These are phyloP conservation scores for Ambrosia hybrid DNA, from an alignment of 140 eudicot genomes.

Conservation along the genomic window DNA sequence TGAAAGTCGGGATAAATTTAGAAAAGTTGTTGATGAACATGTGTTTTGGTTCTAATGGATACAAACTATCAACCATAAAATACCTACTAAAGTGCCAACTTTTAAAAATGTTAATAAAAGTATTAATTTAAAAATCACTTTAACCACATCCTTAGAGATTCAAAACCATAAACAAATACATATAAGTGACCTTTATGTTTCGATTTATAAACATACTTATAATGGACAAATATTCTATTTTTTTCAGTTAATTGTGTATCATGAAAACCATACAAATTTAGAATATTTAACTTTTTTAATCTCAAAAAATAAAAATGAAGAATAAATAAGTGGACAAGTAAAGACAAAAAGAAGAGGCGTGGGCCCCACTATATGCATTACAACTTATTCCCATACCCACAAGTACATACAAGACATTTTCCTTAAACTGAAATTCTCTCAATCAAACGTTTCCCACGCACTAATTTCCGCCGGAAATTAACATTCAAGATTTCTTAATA, in stretches of 20 bases:
- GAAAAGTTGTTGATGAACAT: neutral
- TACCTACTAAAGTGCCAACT: neutral
- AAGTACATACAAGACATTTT: slow-evolving; percentile 10
- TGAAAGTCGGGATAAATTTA: too few species aligned
- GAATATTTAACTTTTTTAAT: neutral
- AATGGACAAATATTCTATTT: neutral
- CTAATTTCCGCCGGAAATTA: slow-evolving; percentile 21
- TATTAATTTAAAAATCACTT: neutral
- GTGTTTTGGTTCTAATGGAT: too few species aligned
- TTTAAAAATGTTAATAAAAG: neutral
- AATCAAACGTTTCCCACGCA: slow-evolving; percentile 19
- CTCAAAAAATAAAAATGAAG: neutral
- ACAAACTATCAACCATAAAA: neutral
- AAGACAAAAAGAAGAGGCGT: slow-evolving; percentile 24
- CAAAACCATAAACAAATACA: too few species aligned
- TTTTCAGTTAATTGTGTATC: neutral
- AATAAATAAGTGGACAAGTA: slow-evolving; percentile 16
- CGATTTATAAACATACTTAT: neutral
- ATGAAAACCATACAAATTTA: neutral
- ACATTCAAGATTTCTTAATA: neutral
- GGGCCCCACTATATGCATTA: slow-evolving; percentile 20
- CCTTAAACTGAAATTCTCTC: slow-evolving; percentile 16
- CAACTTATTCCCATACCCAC: neutral
- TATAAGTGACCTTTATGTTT: too few species aligned
- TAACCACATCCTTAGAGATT: too few species aligned